Percentiles rank a stretch among this genome's conserved stretches.
These are phyloP conservation scores for Fusarium luffae DNA, from an alignment of 2,329 filamentous ascomycete genomes.

Conservation along the genomic window DNA sequence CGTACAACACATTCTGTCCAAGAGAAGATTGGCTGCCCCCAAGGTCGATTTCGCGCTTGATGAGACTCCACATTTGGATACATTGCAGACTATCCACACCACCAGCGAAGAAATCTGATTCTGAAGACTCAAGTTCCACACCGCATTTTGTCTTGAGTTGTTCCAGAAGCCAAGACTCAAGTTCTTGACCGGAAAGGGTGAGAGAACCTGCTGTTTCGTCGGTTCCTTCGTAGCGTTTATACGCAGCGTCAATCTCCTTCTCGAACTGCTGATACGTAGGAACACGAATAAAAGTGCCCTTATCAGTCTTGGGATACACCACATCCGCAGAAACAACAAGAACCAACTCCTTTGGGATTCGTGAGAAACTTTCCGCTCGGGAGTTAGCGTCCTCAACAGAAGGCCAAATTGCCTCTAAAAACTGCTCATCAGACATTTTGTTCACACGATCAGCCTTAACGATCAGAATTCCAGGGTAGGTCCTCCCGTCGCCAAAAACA, in stretches of 20 bases:
- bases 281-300: constrained; percentile 64
- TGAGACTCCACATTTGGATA: constrained; percentile 63
- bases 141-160: constrained; percentile 49
- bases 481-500: constrained; percentile 65
- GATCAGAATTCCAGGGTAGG: constrained; percentile 64
- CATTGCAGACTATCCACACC: constrained; percentile 70
- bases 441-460: constrained; percentile 60
- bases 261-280: constrained; percentile 60
- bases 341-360: constrained; percentile 64
- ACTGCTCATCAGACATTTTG: constrained; percentile 55
- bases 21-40: constrained; percentile 54
- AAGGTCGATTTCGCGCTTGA: constrained; percentile 63
- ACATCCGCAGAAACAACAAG: constrained; percentile 58
- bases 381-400: constrained; percentile 63
- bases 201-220: constrained; percentile 12
- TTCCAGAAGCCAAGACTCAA: constrained; percentile 47
- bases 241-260: constrained; percentile 56
- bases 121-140: background rate
- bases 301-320: constrained; percentile 62
- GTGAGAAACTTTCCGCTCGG: constrained; percentile 62
- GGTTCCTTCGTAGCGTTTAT: constrained; percentile 41
- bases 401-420: constrained; percentile 61
- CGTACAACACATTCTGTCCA: constrained; percentile 68
- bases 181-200: constrained; percentile 24
- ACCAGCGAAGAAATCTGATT: constrained; percentile 65